Conservation (phyloP, 2,329 filamentous ascomycete genomes). For the Penicillium sp. region DNA sequence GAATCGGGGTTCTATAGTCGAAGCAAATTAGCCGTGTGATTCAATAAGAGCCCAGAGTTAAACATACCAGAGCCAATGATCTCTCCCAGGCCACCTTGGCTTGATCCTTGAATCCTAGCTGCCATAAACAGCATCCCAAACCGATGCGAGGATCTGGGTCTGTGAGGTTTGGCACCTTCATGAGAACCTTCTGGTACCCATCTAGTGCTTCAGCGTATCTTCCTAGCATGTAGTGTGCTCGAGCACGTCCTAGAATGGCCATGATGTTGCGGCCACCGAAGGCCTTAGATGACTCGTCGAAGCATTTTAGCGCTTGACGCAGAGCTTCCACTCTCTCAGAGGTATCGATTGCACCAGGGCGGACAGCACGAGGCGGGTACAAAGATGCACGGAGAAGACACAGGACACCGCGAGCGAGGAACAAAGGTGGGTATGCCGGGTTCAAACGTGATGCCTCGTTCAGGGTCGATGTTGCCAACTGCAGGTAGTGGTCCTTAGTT, state of each 20-base stretch:
- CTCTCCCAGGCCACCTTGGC: slow-evolving; percentile 90
- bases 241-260: slow-evolving; percentile 85
- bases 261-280: slow-evolving; percentile 88
- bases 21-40: neutral
- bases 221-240: slow-evolving; percentile 80
- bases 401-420: slow-evolving; percentile 85
- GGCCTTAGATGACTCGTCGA: slow-evolving; percentile 86
- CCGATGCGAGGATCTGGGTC: slow-evolving; percentile 96
- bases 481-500: slow-evolving; percentile 91
- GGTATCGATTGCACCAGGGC: slow-evolving; percentile 63
- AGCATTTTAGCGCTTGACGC: slow-evolving; percentile 84
- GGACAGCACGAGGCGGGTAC: slow-evolving; percentile 68
- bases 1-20: slow-evolving; percentile 66
- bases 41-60: neutral
- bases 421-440: slow-evolving; percentile 86
- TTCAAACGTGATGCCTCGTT: slow-evolving; percentile 96
- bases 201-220: slow-evolving; percentile 82
- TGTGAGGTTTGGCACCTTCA: slow-evolving; percentile 80
- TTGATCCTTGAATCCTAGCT: slow-evolving; percentile 90
- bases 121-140: slow-evolving; percentile 96
- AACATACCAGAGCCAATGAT: slow-evolving; percentile 69
- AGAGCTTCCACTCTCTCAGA: slow-evolving; percentile 75
- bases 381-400: slow-evolving; percentile 84
- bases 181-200: slow-evolving; percentile 81
- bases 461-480: slow-evolving; percentile 83